Conservation (phyloP, 2,329 filamentous ascomycete genomes). For the Phialophora verrucosa region DNA sequence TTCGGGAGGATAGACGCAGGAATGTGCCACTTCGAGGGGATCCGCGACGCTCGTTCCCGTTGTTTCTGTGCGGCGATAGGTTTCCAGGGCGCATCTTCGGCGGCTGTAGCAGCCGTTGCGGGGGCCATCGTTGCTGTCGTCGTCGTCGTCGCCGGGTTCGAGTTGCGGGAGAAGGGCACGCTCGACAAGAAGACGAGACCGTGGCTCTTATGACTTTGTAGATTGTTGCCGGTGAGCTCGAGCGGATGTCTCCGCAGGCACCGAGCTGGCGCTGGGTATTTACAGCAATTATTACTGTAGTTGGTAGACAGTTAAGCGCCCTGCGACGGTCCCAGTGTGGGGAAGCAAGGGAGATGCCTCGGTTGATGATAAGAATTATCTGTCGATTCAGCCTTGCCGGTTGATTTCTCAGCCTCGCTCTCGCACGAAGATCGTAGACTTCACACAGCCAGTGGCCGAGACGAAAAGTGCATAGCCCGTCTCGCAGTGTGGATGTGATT, state of each 20-base stretch:
- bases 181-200: not conserved
- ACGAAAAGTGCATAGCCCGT: too few species aligned
- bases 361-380: not conserved
- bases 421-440: too few species aligned
- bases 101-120: not conserved
- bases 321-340: not conserved
- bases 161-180: not conserved
- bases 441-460: too few species aligned
- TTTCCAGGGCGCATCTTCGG: conserved; percentile 28
- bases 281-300: not conserved
- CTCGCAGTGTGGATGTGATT: too few species aligned
- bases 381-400: not conserved
- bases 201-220: not conserved
- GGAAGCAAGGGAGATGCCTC: not conserved
- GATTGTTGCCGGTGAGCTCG: not conserved
- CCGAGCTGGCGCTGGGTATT: not conserved
- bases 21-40: conserved; percentile 50
- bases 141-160: not conserved
- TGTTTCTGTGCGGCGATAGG: conserved; percentile 49
- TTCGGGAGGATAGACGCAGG: conserved; percentile 39
- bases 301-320: not conserved
- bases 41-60: conserved; percentile 46
- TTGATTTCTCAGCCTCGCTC: not conserved
- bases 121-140: not conserved
- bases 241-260: not conserved